Evolutionary conservation across 148 eudicot genomes (phyloP), one percentile per base, ranked within the genome.

Genomic region (Chenopodium suecicum): DNA sequence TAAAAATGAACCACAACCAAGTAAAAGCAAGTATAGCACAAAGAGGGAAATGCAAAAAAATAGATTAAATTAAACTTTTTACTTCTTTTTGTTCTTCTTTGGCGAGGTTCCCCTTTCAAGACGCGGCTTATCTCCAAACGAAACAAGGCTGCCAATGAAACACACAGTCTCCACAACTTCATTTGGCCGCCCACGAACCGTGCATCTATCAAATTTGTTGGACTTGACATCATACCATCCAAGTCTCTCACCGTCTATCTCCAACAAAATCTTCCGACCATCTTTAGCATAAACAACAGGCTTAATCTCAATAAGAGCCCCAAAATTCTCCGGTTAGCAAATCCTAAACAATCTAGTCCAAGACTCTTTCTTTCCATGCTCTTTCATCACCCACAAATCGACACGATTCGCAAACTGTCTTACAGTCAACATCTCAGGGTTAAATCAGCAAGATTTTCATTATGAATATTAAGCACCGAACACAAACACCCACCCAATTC

Each of bases 311-410:
- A 27, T 34, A 34, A 34, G 23, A 31, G 29, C 20, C 41, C 27
- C 37, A 34, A 34, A 3, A 1, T 4, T 17, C 9, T 13, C 11
- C 22, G 79, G 71, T 9, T 76, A 27, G 22, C 4, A 1, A 9
- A 77, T 44, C 12, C 79, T 63, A 46, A 77, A 77, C 71, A 77
- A 77, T 56, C 7, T 64, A 46, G 16, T 71, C 71, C 79, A 77
- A 63, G 58, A 77, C 79, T 34, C 52, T n/a, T 60, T 34, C 47
- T 76, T 76, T 4, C 50, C 52, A 34, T 23, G 8, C 41, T 65
- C 80, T 50, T 65, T 64, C 80, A 41, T 64, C 20, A 65, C 72
- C 80, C 80, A 77, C 52, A 76, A 76, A 60, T 76, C 70, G 54
- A 58, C 65, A 13, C 44, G 23, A 4, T 31, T 10, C 66, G 31